Evolutionary conservation across 345 rosid species (phyloP).

Genomic region (Moricandia arvensis): DNA sequence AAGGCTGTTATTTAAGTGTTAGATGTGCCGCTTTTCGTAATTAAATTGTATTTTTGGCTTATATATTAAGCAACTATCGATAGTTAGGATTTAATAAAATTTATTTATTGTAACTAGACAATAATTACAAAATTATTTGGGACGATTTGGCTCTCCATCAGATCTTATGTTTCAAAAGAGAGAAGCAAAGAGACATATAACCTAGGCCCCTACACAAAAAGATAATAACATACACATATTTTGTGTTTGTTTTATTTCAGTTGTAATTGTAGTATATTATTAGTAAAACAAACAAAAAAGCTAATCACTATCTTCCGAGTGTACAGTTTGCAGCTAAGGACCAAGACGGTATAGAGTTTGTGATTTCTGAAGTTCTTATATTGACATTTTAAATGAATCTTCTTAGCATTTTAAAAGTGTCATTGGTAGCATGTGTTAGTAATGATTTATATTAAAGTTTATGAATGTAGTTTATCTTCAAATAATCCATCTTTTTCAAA

Average conservation of each 20-base stretch:
- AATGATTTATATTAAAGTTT: neutral
- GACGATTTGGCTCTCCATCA: constrained; percentile 23
- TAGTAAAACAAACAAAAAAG: neutral
- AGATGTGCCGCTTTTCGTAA: neutral
- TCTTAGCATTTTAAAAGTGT: neutral
- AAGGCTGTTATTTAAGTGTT: constrained; percentile 14
- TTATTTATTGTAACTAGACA: constrained; percentile 7
- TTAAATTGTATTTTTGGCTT: constrained; percentile 6
- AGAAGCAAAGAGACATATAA: constrained; percentile 30
- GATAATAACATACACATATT: constrained; percentile 4
- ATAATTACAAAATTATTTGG: constrained; percentile 33
- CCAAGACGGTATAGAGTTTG: neutral
- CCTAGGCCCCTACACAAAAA: constrained; percentile 34
- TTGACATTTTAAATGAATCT: neutral
- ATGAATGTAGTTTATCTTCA: neutral
- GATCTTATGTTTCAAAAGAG: constrained; percentile 25
- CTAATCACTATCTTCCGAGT: neutral
- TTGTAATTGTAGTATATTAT: neutral
- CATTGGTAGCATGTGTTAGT: neutral
- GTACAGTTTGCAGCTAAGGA: neutral
- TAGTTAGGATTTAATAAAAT: neutral
- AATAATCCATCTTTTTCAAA: no score
- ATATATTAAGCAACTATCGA: neutral
- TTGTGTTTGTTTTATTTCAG: constrained; percentile 7
- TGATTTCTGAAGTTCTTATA: neutral